A percentile compares a stretch with the other conserved stretches of the same genome.
Evolutionary conservation across 73 alveolate species (phyloP).

Genomic region (Durusdinium trenchii): DNA sequence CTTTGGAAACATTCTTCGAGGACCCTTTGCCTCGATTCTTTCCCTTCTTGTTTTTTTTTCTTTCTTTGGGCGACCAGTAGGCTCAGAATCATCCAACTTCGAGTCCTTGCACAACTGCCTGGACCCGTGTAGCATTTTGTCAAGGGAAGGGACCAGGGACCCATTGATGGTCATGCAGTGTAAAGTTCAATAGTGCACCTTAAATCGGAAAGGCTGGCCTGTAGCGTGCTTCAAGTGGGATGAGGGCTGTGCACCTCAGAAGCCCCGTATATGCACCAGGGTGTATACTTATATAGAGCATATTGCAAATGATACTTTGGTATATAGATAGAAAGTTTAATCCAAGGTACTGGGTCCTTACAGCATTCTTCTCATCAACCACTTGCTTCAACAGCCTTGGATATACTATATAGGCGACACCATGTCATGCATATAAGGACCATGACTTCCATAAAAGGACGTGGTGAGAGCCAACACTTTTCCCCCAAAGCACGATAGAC

Average conservation of each 20-base stretch:
- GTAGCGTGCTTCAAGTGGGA: background rate
- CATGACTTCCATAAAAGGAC: background rate
- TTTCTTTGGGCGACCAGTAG: background rate
- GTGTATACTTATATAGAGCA: too few species aligned
- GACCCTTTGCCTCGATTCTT: background rate
- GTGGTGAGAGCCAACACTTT: background rate
- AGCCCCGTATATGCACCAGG: too few species aligned
- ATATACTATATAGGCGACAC: background rate
- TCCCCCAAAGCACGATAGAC: background rate
- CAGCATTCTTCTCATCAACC: background rate
- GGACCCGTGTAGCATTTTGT: too few species aligned
- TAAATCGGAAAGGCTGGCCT: background rate
- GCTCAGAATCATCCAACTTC: background rate
- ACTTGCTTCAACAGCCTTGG: background rate
- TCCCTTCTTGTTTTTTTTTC: background rate
- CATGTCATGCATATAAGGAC: too few species aligned
- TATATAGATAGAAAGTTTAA: too few species aligned
- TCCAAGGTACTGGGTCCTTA: background rate
- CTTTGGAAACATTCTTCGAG: background rate
- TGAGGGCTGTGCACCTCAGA: background rate
- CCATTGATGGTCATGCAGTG: too few species aligned
- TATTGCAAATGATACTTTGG: too few species aligned
- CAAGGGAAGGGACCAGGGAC: too few species aligned
- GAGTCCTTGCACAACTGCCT: constrained; percentile 11
- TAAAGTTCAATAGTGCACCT: background rate